Conservation (phyloP, 345 rosid genomes). For the Arabis hirsuta region DNA sequence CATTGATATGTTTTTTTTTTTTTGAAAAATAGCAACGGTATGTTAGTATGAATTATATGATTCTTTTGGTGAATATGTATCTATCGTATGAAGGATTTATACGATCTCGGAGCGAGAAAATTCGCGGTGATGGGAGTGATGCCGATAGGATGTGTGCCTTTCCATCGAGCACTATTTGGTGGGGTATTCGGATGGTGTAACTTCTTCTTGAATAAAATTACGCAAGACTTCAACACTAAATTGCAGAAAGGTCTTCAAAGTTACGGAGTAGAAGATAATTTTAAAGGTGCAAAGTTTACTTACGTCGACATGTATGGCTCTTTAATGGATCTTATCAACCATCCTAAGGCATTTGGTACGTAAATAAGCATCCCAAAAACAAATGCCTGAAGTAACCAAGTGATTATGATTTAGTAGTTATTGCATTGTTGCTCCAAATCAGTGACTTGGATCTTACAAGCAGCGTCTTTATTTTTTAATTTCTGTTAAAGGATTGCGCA, state of each 20-base stretch:
- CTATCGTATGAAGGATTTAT: constrained; percentile 36
- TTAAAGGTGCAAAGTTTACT: constrained; percentile 42
- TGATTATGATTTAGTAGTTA: neutral
- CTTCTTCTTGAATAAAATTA: constrained; percentile 6
- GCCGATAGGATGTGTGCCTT: constrained; percentile 44
- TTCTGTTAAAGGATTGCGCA: neutral
- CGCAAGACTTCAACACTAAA: constrained; percentile 36
- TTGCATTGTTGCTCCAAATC: neutral
- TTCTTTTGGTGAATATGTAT: constrained; percentile 13
- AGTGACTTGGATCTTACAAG: neutral
- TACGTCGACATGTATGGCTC: constrained; percentile 40
- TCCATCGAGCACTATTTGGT: constrained; percentile 8
- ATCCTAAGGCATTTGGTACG: constrained; percentile 42
- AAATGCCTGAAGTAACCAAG: constrained; percentile 9
- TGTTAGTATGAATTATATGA: neutral
- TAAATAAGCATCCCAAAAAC: constrained; percentile 1
- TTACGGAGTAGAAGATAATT: constrained; percentile 30
- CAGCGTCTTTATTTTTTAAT: neutral
- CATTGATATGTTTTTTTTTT: neutral
- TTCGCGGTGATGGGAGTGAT: constrained; percentile 41
- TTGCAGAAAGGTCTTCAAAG: constrained; percentile 32
- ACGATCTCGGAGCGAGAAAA: constrained; percentile 43
- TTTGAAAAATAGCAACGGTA: too few relatives aligned
- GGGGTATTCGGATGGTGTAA: constrained; percentile 39
- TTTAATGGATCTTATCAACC: constrained; percentile 39